Base-by-base conservation (phyloP, 768 basidiomycete genomes). In the Leccinum longicurvipes region DNA sequence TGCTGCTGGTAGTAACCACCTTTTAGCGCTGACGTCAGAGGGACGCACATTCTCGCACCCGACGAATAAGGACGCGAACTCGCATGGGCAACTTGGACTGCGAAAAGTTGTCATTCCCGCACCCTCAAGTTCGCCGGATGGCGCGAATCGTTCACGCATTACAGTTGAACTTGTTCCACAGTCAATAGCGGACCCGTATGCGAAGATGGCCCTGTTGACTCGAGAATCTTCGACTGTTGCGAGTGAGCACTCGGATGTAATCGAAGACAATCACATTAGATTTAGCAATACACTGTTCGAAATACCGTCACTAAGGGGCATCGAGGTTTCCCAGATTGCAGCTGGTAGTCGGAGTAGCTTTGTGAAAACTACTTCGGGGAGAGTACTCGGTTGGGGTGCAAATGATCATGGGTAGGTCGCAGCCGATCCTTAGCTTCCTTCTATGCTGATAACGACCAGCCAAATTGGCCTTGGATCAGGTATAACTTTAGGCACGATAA, bases 301-400 rank as follows among this genome's bases (percentile, higher is more conserved):
- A 67, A 80, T 97, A 27, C 90, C 91, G 1, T 79, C 85, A 3
- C 72, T 97, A 24, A 76, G 72, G 47, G 87, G 81, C 1, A 70
- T 93, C 6, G 68, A 81, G 23, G 75, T 90, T 44, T 80, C 77
- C 19, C 86, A 91, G 69, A 76, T 93, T 44, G 84, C 85, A 27
- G 82, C 92, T 24, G 91, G 91, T 3, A 76, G 77, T 36, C 78
- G 84, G 53, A 85, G 81, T 47, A 93, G 89, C 63, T 92, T 91
- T 64, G 86, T 79, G 10, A 76, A 84, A 24, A 92, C 91, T 0
- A 63, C 72, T 6, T 71, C 76, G 3, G 94, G 93, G 2, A 77
- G 84, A 52, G 89, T 95, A 10, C 79, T 98, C 19, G 91, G 85
- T 0, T 96, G 90, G 84, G 94, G 94, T 45, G 91, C 91, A 1